phyloP scores from a whole-genome alignment of 352 stramenopile genomes.

The Phytophthora melonis region DNA sequence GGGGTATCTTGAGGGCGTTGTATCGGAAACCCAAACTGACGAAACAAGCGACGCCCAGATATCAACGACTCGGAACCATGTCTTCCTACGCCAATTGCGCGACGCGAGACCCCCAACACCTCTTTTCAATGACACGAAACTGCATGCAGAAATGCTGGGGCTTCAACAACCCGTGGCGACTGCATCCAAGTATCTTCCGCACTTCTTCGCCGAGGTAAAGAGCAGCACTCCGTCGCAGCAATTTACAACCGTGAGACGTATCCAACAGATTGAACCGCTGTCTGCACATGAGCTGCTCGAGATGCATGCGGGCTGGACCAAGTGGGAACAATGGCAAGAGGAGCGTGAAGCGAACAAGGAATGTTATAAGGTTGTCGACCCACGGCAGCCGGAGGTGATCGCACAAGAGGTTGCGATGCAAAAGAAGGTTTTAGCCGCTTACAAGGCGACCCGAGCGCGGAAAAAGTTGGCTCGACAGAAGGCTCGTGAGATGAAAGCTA shows the following conservation, averaged over 20 bases:
- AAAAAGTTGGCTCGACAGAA: slow-evolving; percentile 75
- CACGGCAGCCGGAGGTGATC: slow-evolving; percentile 56
- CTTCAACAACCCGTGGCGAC: slow-evolving; percentile 57
- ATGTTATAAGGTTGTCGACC: slow-evolving; percentile 72
- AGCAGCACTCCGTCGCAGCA: slow-evolving; percentile 21
- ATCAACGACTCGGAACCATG: slow-evolving; percentile 3
- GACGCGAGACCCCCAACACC: slow-evolving; percentile 1
- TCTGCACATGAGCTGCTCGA: slow-evolving; percentile 37
- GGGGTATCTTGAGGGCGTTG: slow-evolving; percentile 31
- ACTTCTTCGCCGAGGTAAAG: slow-evolving; percentile 37
- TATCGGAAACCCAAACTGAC: slow-evolving; percentile 16
- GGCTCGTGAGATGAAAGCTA: slow-evolving; percentile 54
- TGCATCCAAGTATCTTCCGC: slow-evolving; percentile 51
- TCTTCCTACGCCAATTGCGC: slow-evolving; percentile 40
- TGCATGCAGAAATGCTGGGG: slow-evolving; percentile 44
- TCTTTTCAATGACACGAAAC: slow-evolving; percentile 53
- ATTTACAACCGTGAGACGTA: slow-evolving; percentile 57
- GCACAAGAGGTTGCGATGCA: slow-evolving; percentile 63
- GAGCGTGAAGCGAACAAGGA: slow-evolving; percentile 69
- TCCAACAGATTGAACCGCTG: slow-evolving; percentile 61
- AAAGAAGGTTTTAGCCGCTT: slow-evolving; percentile 74
- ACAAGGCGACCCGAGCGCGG: slow-evolving; percentile 65
- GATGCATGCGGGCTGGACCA: slow-evolving; percentile 48
- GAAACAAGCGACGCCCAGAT: not conserved
- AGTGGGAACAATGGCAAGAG: slow-evolving; percentile 62